Conservation (phyloP, 2,329 filamentous ascomycete genomes). For the Cladosporium sp. region DNA sequence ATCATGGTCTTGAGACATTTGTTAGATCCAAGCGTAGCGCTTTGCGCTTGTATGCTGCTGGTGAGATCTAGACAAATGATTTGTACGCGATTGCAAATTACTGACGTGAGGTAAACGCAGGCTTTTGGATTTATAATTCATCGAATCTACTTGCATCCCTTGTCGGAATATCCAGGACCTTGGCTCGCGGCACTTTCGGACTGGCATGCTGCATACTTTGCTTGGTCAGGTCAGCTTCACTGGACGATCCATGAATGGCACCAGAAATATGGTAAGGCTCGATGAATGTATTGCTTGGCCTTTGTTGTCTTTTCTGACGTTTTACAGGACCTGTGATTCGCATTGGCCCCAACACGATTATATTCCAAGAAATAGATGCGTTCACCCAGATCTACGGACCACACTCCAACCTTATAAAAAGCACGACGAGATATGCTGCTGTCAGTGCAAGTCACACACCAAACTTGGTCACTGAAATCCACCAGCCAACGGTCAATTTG, state of each 20-base stretch:
- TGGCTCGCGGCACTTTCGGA: conserved; percentile 19
- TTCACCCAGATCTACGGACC: not conserved
- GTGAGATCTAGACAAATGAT: too few species aligned
- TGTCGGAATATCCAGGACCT: conserved; percentile 41
- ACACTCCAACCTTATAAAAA: not conserved
- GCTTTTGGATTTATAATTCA: too few species aligned
- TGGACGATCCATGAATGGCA: not conserved
- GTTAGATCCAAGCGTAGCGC: too few species aligned
- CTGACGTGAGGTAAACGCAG: too few species aligned
- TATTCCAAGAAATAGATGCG: conserved; percentile 20
- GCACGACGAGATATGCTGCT: not conserved
- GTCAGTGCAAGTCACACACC: not conserved
- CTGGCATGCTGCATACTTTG: conserved; percentile 15
- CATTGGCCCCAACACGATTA: conserved; percentile 33
- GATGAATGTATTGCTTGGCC: too few species aligned
- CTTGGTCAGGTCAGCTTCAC: conserved; percentile 18
- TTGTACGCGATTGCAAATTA: too few species aligned
- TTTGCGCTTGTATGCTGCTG: too few species aligned
- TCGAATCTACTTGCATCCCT: too few species aligned
- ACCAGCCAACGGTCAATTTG: not conserved
- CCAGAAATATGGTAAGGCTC: not conserved
- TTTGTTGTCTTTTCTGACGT: not conserved
- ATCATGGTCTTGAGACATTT: too few species aligned
- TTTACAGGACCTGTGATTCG: conserved; percentile 34
- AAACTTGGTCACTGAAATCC: not conserved